phyloP scores from a whole-genome alignment of 2,329 filamentous ascomycete species.

The Microcera coccophila region DNA sequence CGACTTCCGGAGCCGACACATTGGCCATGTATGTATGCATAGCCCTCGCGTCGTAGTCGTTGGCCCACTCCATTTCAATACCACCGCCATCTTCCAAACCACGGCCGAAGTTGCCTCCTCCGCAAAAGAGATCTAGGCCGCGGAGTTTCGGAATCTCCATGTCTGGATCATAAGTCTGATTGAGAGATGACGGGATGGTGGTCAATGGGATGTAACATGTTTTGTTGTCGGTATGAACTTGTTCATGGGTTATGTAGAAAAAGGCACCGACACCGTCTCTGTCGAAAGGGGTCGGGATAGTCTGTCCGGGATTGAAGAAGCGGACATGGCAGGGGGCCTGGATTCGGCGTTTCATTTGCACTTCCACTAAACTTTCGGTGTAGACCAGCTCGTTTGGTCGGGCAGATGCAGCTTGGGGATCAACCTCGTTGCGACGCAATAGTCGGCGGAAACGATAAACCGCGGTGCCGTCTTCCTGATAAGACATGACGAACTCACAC shows the following conservation, averaged over 20 bases:
- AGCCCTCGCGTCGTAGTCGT: slow-evolving; percentile 62
- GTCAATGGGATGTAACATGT: slow-evolving; percentile 35
- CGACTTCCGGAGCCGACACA: slow-evolving; percentile 32
- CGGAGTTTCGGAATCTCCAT: slow-evolving; percentile 39
- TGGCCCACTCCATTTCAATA: slow-evolving; percentile 61
- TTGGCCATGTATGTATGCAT: slow-evolving; percentile 75
- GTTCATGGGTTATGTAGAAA: slow-evolving; percentile 56
- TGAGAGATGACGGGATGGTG: slow-evolving; percentile 36
- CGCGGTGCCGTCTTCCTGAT: slow-evolving; percentile 12
- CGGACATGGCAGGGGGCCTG: slow-evolving; percentile 57
- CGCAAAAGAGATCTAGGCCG: slow-evolving; percentile 72
- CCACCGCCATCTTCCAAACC: slow-evolving; percentile 69
- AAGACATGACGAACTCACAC: slow-evolving; percentile 50
- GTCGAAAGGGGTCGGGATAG: slow-evolving; percentile 61
- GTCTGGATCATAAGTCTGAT: slow-evolving; percentile 53
- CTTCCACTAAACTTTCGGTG: slow-evolving; percentile 41
- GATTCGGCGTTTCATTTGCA: slow-evolving; percentile 42
- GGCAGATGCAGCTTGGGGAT: slow-evolving; percentile 27
- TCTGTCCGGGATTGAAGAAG: slow-evolving; percentile 43
- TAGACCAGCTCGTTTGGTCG: slow-evolving; percentile 58
- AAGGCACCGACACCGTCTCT: slow-evolving; percentile 61
- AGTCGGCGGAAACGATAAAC: slow-evolving; percentile 48
- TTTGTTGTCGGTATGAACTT: slow-evolving; percentile 4
- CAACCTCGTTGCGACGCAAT: slow-evolving; percentile 43
- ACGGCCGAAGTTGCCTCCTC: slow-evolving; percentile 72